Evolutionary conservation across 225 moss, liverwort and hornwort genomes (phyloP).

Genomic region (Polytrichum formosum): DNA sequence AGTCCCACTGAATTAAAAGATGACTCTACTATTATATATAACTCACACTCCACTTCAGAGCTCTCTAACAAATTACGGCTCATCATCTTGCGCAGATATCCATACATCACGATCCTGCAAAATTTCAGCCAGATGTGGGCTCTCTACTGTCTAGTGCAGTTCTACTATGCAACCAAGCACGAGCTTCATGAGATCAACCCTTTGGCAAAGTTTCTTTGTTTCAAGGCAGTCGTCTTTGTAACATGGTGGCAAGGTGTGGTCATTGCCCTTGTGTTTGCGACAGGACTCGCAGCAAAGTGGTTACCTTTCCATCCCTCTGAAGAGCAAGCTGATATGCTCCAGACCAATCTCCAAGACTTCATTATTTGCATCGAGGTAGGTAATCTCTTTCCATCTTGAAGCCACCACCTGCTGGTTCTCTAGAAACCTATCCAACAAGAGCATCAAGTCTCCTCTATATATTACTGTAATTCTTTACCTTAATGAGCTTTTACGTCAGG

Average conservation of each 20-base stretch:
- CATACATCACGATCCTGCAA: constrained; percentile 79
- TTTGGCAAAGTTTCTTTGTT: constrained; percentile 85
- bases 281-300: constrained; percentile 46
- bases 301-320: constrained; percentile 33
- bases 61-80: too few relatives aligned
- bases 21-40: too few relatives aligned
- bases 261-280: constrained; percentile 69
- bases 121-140: constrained; percentile 99
- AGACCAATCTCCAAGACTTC: constrained; percentile 73
- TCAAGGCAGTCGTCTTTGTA: constrained; percentile 97
- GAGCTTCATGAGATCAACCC: constrained; percentile 84
- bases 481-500: too few relatives aligned
- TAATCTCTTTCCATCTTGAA: too few relatives aligned
- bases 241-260: constrained; percentile 99
- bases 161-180: constrained; percentile 84
- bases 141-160: constrained; percentile 91
- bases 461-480: too few relatives aligned
- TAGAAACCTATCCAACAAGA: too few relatives aligned
- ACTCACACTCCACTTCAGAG: too few relatives aligned
- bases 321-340: constrained; percentile 39
- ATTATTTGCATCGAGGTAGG: constrained; percentile 81
- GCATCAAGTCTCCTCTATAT: too few relatives aligned
- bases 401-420: too few relatives aligned
- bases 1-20: too few relatives aligned
- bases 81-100: constrained; percentile 46